Evolutionary conservation across 768 basidiomycete species (phyloP).

Genomic region (Gymnopilus junonius): DNA sequence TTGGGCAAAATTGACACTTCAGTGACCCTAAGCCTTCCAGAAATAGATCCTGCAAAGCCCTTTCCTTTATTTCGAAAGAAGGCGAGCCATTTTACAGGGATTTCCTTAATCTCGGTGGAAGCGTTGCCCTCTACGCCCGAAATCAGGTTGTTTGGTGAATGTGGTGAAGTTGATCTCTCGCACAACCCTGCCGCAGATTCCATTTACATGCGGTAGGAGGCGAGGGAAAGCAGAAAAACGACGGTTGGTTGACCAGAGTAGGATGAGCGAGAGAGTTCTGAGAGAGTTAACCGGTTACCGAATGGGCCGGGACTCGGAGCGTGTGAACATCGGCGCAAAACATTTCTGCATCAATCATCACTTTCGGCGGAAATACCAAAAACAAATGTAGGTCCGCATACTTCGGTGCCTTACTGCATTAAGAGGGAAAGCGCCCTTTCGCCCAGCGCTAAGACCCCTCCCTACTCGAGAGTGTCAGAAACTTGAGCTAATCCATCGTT

Average conservation of each 20-base stretch:
- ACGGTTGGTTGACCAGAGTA: conserved; percentile 19
- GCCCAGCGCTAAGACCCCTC: background rate
- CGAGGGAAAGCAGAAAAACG: too few relatives aligned
- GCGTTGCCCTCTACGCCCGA: conserved; percentile 40
- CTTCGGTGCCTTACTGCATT: background rate
- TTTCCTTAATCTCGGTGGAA: conserved; percentile 37
- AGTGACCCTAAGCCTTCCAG: conserved; percentile 31
- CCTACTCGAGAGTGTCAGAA: background rate
- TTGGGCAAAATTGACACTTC: conserved; percentile 46
- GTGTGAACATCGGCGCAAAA: conserved; percentile 1
- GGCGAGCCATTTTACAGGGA: conserved; percentile 42
- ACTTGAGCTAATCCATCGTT: background rate
- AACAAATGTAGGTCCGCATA: conserved; percentile 12
- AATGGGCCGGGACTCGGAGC: background rate
- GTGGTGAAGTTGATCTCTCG: too few relatives aligned
- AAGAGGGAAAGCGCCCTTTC: background rate
- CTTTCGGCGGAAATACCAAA: background rate
- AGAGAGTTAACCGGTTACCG: too few relatives aligned
- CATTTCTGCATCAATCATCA: background rate
- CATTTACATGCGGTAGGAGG: too few relatives aligned
- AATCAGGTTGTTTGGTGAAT: conserved; percentile 23
- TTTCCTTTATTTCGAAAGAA: conserved; percentile 32
- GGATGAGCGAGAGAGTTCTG: background rate
- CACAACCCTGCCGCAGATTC: too few relatives aligned
- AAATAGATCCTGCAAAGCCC: conserved; percentile 35